Evolutionary conservation across 805 yeast species (phyloP), one percentile per base, ranked within the genome.

Genomic region (Lachancea sp.): DNA sequence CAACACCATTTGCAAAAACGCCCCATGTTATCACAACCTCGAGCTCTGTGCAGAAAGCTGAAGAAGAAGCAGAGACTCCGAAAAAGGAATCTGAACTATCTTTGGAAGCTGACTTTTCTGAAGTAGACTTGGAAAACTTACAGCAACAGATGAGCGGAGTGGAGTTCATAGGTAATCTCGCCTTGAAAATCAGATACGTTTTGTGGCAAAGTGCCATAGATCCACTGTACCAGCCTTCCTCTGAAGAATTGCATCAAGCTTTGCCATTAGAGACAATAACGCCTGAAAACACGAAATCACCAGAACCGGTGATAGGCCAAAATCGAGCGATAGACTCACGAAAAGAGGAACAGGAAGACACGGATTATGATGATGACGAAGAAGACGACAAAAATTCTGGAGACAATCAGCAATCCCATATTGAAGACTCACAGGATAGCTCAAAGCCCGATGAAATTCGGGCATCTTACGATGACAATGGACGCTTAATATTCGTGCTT

Each of bases 131-230:
- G 29, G 60, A 62, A 46, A 68, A 62, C 31, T 58, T 56, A 67
- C 69, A 50, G 56, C 69, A 52, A 46, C 68, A 41, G 47, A 74
- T 65, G 59, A 75, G 67, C 26, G 79, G 79, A 1, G 51, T 62
- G 9, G 70, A 68, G 12, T 70, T 77, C 8, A 66, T 77, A 1
- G 70, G 82, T 59, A 66, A 79, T 62, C 50, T 84, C 35, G 82
- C 88, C 5, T 66, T 83, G 39, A 83, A 78, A 49, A 64, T 83
- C 18, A 68, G 91, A 50, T 83, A 82, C 52, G 71, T 83, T 11
- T 65, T 85, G 19, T 85, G 86, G 78, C 90, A 84, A 54, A 79
- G 77, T 57, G 89, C 59, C 7, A 49, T 57, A 29, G 62, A 56
- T 42, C 44, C 53, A 8, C 48, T 58, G 19, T 62, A 49, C 33